phyloP scores from a whole-genome alignment of 345 rosid species.

The Aethionema arabicum region DNA sequence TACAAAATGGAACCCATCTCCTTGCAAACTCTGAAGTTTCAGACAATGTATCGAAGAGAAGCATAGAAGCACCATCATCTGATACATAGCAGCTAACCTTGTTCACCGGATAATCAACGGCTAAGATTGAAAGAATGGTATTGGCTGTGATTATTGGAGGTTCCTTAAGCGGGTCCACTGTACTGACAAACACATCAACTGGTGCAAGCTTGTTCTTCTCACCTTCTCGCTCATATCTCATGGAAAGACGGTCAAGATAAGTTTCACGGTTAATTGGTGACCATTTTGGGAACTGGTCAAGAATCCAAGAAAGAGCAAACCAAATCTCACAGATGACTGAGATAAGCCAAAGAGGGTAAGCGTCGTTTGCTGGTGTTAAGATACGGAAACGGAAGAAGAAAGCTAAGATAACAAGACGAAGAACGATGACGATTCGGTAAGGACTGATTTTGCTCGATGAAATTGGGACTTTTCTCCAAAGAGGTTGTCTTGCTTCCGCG shows the following conservation, averaged over 20 bases:
- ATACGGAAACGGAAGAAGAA: slow-evolving; percentile 94
- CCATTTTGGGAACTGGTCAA: slow-evolving; percentile 99
- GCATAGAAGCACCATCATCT: slow-evolving; percentile 98
- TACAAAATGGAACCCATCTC: slow-evolving; percentile 97
- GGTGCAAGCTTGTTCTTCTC: slow-evolving; percentile 77
- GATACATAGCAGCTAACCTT: slow-evolving; percentile 94
- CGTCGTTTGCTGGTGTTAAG: slow-evolving; percentile 85
- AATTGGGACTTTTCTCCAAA: slow-evolving; percentile 86
- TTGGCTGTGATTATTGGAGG: slow-evolving; percentile 97
- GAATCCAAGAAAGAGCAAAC: slow-evolving; percentile 97
- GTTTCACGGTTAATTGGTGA: slow-evolving; percentile 84
- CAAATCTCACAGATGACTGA: slow-evolving; percentile 94
- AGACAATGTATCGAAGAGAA: slow-evolving; percentile 75
- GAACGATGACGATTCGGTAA: slow-evolving; percentile 86
- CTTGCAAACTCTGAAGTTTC: slow-evolving; percentile 96
- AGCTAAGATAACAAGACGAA: slow-evolving; percentile 65
- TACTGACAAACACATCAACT: slow-evolving; percentile 83
- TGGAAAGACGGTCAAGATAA: slow-evolving; percentile 79
- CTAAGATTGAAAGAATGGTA: slow-evolving; percentile 77
- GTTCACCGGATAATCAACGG: slow-evolving; percentile 81
- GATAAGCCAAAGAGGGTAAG: slow-evolving; percentile 86
- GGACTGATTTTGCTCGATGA: slow-evolving; percentile 90
- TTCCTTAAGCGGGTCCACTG: slow-evolving; percentile 98
- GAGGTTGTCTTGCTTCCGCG: slow-evolving; percentile 96
- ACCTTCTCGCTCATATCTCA: slow-evolving; percentile 84